phyloP scores from a whole-genome alignment of 2,329 filamentous ascomycete species.

The Xylariomycetidae sp. region DNA sequence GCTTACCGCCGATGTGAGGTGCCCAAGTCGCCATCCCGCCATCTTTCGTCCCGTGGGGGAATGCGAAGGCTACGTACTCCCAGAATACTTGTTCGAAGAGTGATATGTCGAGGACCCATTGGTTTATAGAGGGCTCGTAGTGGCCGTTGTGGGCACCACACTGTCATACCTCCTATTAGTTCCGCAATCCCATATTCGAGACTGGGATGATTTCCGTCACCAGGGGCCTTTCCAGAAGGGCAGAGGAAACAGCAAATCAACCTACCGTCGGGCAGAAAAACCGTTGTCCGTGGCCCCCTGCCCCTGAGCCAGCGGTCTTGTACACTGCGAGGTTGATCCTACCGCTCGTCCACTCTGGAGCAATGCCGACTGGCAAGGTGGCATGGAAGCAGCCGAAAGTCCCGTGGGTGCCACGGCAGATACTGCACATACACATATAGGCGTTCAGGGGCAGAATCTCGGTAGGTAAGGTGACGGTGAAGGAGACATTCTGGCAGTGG shows the following conservation, averaged over 20 bases:
- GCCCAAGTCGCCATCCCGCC: slow-evolving; percentile 34
- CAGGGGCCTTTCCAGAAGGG: too few species aligned
- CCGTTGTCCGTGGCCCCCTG: too few species aligned
- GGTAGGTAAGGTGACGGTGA: slow-evolving; percentile 35
- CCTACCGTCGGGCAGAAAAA: too few species aligned
- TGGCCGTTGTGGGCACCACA: slow-evolving; percentile 43
- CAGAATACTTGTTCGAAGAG: slow-evolving; percentile 34
- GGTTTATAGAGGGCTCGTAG: slow-evolving; percentile 23
- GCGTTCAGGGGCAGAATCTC: slow-evolving; percentile 34
- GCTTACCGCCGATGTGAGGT: slow-evolving; percentile 27
- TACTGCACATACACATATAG: slow-evolving; percentile 42
- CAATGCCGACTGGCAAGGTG: slow-evolving; percentile 27
- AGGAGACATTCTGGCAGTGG: slow-evolving; percentile 39
- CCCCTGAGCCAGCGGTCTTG: slow-evolving; percentile 20
- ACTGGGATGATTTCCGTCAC: too few species aligned
- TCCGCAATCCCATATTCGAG: too few species aligned
- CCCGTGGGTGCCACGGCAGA: slow-evolving; percentile 39
- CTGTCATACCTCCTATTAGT: slow-evolving; percentile 42
- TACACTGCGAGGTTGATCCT: slow-evolving; percentile 32
- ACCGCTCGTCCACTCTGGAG: slow-evolving; percentile 33
- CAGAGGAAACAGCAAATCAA: too few species aligned
- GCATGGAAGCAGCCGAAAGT: slow-evolving; percentile 39
- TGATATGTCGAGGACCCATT: slow-evolving; percentile 36
- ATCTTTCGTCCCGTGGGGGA: slow-evolving; percentile 31
- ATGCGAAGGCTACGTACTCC: slow-evolving; percentile 31